A percentile compares a stretch with the other conserved stretches of the same genome.
Evolutionary conservation across 441 rosid species (phyloP).

Genomic region (Manihot esculenta): DNA sequence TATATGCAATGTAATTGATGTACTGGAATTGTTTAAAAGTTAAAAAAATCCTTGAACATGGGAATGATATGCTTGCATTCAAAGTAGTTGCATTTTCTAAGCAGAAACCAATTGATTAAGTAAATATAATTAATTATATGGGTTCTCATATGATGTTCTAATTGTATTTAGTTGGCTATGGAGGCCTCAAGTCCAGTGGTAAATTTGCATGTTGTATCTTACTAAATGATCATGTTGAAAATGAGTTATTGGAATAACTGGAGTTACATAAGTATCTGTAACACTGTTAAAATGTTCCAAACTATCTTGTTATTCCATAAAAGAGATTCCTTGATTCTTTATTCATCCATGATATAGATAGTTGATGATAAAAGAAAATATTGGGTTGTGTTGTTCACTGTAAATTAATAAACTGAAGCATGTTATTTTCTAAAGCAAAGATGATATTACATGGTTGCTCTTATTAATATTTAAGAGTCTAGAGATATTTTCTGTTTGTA

Average conservation of each 20-base stretch:
- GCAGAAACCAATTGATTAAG: too few relatives aligned
- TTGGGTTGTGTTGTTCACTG: background rate
- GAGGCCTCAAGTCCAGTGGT: background rate
- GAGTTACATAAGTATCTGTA: background rate
- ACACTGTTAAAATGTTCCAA: background rate
- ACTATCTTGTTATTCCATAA: background rate
- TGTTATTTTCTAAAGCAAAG: background rate
- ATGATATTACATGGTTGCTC: constrained; percentile 3
- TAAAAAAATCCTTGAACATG: too few relatives aligned
- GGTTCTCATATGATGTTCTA: background rate
- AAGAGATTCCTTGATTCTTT: background rate
- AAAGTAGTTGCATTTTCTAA: background rate
- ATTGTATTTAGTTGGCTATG: background rate
- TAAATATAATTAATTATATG: background rate
- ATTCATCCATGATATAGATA: background rate
- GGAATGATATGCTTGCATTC: too few relatives aligned
- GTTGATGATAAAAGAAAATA: background rate
- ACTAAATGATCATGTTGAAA: background rate
- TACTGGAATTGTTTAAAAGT: background rate
- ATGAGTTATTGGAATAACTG: background rate
- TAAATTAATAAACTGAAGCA: background rate
- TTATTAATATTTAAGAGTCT: background rate
- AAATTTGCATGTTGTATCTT: constrained; percentile 10
- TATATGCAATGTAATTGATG: background rate
- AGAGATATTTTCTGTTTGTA: constrained; percentile 7